Evolutionary conservation across 1,284 basidiomycete genomes (phyloP), one percentile per base, ranked within the genome.

Genomic region (Afroboletus lepidellus): DNA sequence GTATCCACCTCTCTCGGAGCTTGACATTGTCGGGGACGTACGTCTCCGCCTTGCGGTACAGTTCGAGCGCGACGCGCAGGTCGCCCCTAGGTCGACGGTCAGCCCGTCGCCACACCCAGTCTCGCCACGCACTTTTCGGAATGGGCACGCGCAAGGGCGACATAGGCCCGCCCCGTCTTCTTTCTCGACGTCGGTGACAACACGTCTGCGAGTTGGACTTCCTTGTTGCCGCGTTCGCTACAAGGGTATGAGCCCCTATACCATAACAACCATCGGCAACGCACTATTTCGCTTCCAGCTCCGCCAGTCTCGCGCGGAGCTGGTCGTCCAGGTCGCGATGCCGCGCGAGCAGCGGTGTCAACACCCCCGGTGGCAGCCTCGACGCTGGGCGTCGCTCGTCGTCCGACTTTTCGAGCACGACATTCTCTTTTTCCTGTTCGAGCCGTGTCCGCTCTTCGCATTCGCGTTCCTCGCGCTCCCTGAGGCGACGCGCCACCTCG

Each of bases 11-110:
- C 76, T 89, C 86, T 79, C 84, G 84, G 49, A 90, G 77, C 67
- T 89, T 89, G 69, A 79, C 67, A 62, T 90, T 90, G 57, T 89
- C 85, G 18, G 88, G 87, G 48, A 88, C 86, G 59, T 88, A 90
- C 9, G 75, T 76, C 68, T 85, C 83, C 20, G 87, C 87, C 60
- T 86, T 86, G 60, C 82, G 80, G 61, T 89, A 90, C 16, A 89
- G 76, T 53, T 87, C 85, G 27, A 90, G 76, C 1, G 88, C 87
- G 7, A 81, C 77, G 59, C 83, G 76, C 25, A 90, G 74, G 64
- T 90, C 82, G 37, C 85, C 85, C 76, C 87, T 90, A 54, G 37
- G 51, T 2, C 2, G 2, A 9, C 5, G 34, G 24, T 27, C 12
- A 24, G 27, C 1, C 24, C 5, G 15, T 25, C 3, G 29, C 16